Evolutionary conservation across 305 asterid genomes (phyloP).

Genomic region (Fraxinus platypoda): DNA sequence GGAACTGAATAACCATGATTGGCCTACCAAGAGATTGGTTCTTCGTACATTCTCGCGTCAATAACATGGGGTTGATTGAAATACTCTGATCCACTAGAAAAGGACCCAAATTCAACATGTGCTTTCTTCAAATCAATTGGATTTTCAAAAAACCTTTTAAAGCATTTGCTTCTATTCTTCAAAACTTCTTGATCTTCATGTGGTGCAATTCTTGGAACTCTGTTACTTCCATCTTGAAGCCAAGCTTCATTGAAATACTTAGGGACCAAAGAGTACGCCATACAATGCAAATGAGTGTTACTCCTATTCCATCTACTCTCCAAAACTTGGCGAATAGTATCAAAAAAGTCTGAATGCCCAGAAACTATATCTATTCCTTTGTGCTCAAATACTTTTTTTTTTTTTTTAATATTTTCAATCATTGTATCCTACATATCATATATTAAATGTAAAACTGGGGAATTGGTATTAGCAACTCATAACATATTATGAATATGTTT

Average conservation of each 20-base stretch:
- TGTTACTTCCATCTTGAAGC: neutral
- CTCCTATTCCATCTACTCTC: neutral
- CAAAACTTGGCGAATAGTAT: neutral
- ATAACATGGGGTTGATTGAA: neutral
- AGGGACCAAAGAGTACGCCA: neutral
- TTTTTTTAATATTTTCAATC: neutral
- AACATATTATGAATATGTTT: neutral
- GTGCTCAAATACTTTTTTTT: neutral
- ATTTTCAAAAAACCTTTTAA: neutral
- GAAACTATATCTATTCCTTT: neutral
- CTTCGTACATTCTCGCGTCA: neutral
- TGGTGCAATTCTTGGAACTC: neutral
- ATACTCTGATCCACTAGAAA: neutral
- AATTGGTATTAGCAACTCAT: neutral
- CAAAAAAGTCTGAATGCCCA: neutral
- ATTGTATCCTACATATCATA: neutral
- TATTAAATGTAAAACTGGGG: neutral
- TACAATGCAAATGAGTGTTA: neutral
- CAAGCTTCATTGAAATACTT: neutral
- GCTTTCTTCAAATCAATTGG: neutral
- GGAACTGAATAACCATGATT: neutral
- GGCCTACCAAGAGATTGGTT: neutral
- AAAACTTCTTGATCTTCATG: neutral
- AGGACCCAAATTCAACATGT: neutral
- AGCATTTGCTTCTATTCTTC: neutral